Conservation (phyloP, 805 yeast species). For the Helenozyma baotianmanensis region DNA sequence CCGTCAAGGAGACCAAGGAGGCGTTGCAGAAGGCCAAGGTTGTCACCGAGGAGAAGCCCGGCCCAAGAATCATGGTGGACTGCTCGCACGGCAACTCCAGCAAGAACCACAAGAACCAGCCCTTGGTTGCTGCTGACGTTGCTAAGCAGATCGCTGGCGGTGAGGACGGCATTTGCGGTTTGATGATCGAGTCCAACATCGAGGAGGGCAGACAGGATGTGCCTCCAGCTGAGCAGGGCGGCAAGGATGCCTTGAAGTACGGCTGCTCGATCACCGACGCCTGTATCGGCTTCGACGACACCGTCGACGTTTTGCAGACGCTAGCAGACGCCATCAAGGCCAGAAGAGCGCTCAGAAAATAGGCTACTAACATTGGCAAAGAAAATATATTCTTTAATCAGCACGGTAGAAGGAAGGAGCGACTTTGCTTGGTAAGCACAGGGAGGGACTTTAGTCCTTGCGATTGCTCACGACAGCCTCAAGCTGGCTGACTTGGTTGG, state of each 20-base stretch:
- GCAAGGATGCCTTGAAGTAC: slow-evolving; percentile 62
- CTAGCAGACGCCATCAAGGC: slow-evolving; percentile 79
- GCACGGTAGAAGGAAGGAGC: not conserved
- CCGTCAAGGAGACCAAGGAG: slow-evolving; percentile 71
- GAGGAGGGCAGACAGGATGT: slow-evolving; percentile 87
- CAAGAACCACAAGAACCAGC: slow-evolving; percentile 94
- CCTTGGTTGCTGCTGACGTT: slow-evolving; percentile 78
- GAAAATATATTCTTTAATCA: not conserved
- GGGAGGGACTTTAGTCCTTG: not conserved
- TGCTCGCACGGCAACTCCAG: slow-evolving; percentile 97
- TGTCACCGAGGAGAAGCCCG: slow-evolving; percentile 42
- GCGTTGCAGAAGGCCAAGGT: slow-evolving; percentile 47
- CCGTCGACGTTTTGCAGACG: slow-evolving; percentile 72
- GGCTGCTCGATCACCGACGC: slow-evolving; percentile 98
- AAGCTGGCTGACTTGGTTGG: slow-evolving; percentile 20
- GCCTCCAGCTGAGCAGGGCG: slow-evolving; percentile 48
- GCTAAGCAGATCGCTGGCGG: slow-evolving; percentile 81
- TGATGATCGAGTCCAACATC: slow-evolving; percentile 93
- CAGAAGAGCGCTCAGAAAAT: slow-evolving; percentile 51
- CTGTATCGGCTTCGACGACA: slow-evolving; percentile 89
- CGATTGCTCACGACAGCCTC: slow-evolving; percentile 11
- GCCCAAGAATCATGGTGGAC: slow-evolving; percentile 78
- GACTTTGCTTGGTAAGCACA: not conserved
- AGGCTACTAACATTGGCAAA: not conserved
- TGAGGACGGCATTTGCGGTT: slow-evolving; percentile 77